Evolutionary conservation across 2,329 filamentous ascomycete species (phyloP).

Genomic region (Fusarium sp.): DNA sequence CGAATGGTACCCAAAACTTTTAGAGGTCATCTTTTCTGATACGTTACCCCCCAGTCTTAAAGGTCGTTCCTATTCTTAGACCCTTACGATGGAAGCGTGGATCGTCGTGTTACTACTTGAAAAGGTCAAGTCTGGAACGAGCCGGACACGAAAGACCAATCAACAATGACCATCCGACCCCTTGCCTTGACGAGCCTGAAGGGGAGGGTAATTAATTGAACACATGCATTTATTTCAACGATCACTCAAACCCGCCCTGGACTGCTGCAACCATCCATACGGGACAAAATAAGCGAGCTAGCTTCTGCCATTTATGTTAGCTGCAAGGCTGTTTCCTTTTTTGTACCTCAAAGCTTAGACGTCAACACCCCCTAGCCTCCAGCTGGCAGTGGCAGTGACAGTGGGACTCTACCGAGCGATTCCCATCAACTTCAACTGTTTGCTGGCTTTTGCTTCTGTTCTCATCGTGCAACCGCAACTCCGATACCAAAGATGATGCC

Average conservation of each 20-base stretch:
- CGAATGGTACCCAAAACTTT: neutral
- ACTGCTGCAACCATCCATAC: neutral
- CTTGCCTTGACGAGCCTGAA: slow-evolving; percentile 25
- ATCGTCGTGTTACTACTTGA: slow-evolving; percentile 21
- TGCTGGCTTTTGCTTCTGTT: neutral
- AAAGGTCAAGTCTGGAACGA: slow-evolving; percentile 14
- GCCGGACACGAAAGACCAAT: slow-evolving; percentile 34
- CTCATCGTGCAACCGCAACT: slow-evolving; percentile 6
- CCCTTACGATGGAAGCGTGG: slow-evolving; percentile 13
- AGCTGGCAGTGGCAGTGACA: neutral
- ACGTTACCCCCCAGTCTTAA: neutral
- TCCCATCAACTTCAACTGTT: slow-evolving; percentile 17
- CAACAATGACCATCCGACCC: slow-evolving; percentile 25
- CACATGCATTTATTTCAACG: slow-evolving; percentile 39
- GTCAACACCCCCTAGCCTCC: neutral
- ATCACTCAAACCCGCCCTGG: slow-evolving; percentile 34
- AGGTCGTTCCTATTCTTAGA: slow-evolving; percentile 29
- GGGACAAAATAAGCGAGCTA: neutral
- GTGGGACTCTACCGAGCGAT: neutral
- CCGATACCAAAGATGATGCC: slow-evolving; percentile 77
- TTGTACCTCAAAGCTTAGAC: slow-evolving; percentile 5
- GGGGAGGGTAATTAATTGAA: slow-evolving; percentile 23
- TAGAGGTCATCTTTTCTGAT: neutral
- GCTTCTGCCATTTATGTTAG: neutral
- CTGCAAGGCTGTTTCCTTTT: neutral